Base-by-base conservation (phyloP, 1,139 yeast species). In the Candida albicans region DNA sequence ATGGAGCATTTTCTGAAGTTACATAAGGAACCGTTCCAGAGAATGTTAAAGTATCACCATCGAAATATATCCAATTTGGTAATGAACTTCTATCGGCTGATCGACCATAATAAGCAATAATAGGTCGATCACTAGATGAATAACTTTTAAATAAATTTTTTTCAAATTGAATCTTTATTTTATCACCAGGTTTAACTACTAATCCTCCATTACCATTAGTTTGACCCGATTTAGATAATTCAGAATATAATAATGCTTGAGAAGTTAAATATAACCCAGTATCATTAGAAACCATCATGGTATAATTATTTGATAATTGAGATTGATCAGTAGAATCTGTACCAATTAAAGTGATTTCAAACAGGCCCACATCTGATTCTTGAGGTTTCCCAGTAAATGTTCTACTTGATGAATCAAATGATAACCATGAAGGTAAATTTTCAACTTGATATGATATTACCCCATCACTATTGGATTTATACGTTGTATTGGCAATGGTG, bases 11-110 rank as follows among this genome's bases (percentile, higher is more conserved):
- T 10, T 78, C 74, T 2, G 96, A 87, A 52, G 87, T 84, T 27
- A 87, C 88, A 8, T 85, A 70, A 3, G 99, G 99, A 0, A 96
- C 93, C 1, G 84, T 82, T 33, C 99, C 99, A 33, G 81, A 73
- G 61, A 90, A 91, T n/a, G 86, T 75, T 50, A 87, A 65, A 43
- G 68, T 71, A 34, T 71, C 67, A 8, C 82, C 61, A 57, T 87
- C 81, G 58, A 91, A 93, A 44, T 66, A 62, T 42, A 90, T 69
- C 99, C 99, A 93, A 56, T 80, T 84, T 24, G 99, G 99, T 43
- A 93, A 73, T 1, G 99, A 95, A 1, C 96, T 78, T 58, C 93
- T 80, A 59, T 88, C 88, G 15, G 74, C 69, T 14, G 93, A 81
- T 51, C 87, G 77, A n/a, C 96, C 96, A 57, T 87, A 87, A 65